These are phyloP conservation scores for Mallotus repandus DNA, from an alignment of 441 rosid genomes.

Conservation along the genomic window DNA sequence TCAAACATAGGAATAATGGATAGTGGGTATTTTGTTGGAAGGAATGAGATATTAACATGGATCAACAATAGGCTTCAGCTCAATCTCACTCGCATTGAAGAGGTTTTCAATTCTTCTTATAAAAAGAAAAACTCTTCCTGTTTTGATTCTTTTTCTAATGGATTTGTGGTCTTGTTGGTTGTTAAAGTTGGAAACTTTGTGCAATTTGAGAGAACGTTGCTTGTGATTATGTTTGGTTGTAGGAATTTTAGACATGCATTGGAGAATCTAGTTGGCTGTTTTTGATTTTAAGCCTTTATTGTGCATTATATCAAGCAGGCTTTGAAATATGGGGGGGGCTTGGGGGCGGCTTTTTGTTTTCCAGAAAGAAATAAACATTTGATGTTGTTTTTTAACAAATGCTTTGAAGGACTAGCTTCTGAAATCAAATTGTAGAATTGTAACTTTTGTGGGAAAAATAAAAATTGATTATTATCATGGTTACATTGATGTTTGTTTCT, in stretches of 20 bases:
- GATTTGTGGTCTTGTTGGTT: not conserved
- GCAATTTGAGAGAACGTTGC: not conserved
- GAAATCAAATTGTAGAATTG: not conserved
- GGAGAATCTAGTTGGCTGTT: not conserved
- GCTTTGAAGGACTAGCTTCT: not conserved
- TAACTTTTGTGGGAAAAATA: not conserved
- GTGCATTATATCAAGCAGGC: not conserved
- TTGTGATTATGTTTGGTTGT: not conserved
- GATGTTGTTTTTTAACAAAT: too few relatives aligned
- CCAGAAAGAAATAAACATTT: not conserved
- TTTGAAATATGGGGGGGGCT: not conserved
- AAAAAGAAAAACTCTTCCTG: not conserved
- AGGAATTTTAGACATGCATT: not conserved
- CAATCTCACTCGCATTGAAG: slow-evolving; percentile 87
- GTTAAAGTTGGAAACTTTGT: slow-evolving; percentile 8
- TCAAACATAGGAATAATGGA: slow-evolving; percentile 95
- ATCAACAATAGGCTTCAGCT: slow-evolving; percentile 89
- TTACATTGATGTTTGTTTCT: not conserved
- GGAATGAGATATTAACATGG: slow-evolving; percentile 91
- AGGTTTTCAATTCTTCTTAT: slow-evolving; percentile 36
- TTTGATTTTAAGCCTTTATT: not conserved
- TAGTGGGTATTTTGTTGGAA: slow-evolving; percentile 94
- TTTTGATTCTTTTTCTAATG: not conserved
- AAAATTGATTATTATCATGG: not conserved
- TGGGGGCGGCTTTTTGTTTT: not conserved